Conservation (phyloP, 2,329 filamentous ascomycete genomes). For the Huntiella moniliformis region DNA sequence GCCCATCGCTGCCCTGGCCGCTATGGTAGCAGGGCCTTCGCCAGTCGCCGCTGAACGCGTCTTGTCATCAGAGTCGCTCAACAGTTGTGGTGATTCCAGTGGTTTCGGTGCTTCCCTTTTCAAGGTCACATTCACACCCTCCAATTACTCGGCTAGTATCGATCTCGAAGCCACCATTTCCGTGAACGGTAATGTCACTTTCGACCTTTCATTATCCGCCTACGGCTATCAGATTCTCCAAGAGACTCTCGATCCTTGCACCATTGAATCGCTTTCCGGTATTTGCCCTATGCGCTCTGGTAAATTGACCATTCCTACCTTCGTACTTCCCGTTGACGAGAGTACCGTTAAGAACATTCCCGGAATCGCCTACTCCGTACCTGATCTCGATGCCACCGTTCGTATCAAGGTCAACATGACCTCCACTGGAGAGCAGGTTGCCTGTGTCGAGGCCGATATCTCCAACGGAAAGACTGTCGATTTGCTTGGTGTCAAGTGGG, state of each 20-base stretch:
- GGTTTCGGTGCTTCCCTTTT: slow-evolving; percentile 78
- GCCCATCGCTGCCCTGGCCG: slow-evolving; percentile 19
- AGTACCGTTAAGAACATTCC: slow-evolving; percentile 49
- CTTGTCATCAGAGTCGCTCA: slow-evolving; percentile 68
- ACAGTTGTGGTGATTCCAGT: slow-evolving; percentile 66
- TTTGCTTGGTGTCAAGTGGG: slow-evolving; percentile 74
- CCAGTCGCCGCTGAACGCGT: slow-evolving; percentile 36
- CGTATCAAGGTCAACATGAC: slow-evolving; percentile 63
- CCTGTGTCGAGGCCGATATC: slow-evolving; percentile 72
- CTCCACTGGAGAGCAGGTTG: slow-evolving; percentile 41
- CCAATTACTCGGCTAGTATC: slow-evolving; percentile 53
- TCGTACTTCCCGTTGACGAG: slow-evolving; percentile 42
- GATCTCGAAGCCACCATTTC: slow-evolving; percentile 66
- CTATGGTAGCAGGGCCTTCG: slow-evolving; percentile 19
- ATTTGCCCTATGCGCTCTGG: slow-evolving; percentile 73
- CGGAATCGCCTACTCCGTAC: slow-evolving; percentile 70
- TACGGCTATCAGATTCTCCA: slow-evolving; percentile 63
- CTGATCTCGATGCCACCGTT: slow-evolving; percentile 76
- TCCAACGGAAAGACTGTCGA: slow-evolving; percentile 90
- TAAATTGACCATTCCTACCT: slow-evolving; percentile 51
- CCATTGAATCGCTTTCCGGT: slow-evolving; percentile 40
- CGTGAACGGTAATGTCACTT: slow-evolving; percentile 63
- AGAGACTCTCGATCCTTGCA: slow-evolving; percentile 57
- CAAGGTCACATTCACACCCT: slow-evolving; percentile 62
- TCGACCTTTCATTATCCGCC: slow-evolving; percentile 56